Evolutionary conservation across 1,284 basidiomycete species (phyloP).

Genomic region (Apiotrichum akiyoshidainum): DNA sequence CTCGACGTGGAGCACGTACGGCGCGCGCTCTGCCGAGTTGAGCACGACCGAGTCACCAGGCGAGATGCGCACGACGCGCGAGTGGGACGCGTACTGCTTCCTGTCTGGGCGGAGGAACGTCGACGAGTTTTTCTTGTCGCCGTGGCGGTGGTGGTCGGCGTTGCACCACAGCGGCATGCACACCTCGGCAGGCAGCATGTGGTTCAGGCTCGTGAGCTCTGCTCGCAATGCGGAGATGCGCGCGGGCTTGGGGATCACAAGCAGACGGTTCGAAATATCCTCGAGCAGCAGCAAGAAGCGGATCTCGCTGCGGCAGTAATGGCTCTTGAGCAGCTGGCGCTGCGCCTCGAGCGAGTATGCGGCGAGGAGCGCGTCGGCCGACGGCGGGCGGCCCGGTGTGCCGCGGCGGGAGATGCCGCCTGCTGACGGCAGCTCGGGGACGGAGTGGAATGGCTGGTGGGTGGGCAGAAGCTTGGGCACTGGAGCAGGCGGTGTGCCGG

Average conservation of each 20-base stretch:
- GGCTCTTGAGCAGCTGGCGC: constrained; percentile 70
- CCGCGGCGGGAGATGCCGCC: constrained; percentile 53
- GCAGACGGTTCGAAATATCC: constrained; percentile 85
- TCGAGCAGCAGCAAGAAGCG: constrained; percentile 85
- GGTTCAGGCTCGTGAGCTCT: constrained; percentile 92
- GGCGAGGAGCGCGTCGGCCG: constrained; percentile 49
- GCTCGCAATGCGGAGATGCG: constrained; percentile 92
- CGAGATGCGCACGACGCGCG: constrained; percentile 93
- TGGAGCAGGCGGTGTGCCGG: constrained; percentile 9
- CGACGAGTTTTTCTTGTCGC: constrained; percentile 23
- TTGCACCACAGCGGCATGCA: constrained; percentile 97
- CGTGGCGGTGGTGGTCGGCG: constrained; percentile 55
- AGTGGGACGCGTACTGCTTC: constrained; percentile 65
- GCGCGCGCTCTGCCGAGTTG: constrained; percentile 94
- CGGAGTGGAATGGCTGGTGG: constrained; percentile 55
- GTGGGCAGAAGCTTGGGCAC: constrained; percentile 4
- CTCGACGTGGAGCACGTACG: constrained; percentile 90
- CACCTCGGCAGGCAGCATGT: constrained; percentile 84
- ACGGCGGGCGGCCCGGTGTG: constrained; percentile 51
- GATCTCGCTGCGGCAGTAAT: constrained; percentile 90
- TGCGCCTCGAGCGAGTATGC: constrained; percentile 68
- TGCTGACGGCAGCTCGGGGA: constrained; percentile 57
- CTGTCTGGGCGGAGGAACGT: constrained; percentile 1
- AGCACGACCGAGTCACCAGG: constrained; percentile 97
- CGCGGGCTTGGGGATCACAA: constrained; percentile 90